Conservation (phyloP, 2,329 filamentous ascomycete genomes). For the Clarireedia paspali region DNA sequence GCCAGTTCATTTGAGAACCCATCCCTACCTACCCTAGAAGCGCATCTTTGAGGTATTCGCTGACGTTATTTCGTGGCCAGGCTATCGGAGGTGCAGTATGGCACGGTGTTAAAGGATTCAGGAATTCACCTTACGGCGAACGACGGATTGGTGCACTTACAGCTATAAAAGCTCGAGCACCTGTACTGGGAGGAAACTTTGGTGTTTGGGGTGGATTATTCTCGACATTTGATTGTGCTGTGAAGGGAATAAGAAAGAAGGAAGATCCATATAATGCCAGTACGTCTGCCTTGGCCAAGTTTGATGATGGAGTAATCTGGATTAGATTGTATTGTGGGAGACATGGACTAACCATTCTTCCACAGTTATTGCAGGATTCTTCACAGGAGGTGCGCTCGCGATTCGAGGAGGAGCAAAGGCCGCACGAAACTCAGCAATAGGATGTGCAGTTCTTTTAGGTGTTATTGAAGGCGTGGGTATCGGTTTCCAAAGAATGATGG, state of each 20-base stretch:
- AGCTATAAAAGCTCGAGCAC: slow-evolving; percentile 94
- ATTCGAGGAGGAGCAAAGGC: slow-evolving; percentile 88
- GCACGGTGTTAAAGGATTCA: slow-evolving; percentile 94
- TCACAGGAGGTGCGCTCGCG: slow-evolving; percentile 87
- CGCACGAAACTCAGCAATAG: slow-evolving; percentile 90
- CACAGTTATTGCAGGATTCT: slow-evolving; percentile 82
- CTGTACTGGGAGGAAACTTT: slow-evolving; percentile 95
- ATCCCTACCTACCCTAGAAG: background rate
- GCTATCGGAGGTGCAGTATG: slow-evolving; percentile 78
- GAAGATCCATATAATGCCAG: slow-evolving; percentile 96
- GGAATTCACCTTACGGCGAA: slow-evolving; percentile 87
- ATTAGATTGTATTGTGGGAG: background rate
- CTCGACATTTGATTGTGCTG: slow-evolving; percentile 91
- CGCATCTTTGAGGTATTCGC: slow-evolving; percentile 7
- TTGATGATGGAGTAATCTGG: background rate
- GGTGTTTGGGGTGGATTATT: slow-evolving; percentile 97
- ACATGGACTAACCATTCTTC: slow-evolving; percentile 11
- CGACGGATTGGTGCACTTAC: slow-evolving; percentile 92
- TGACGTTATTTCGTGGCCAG: slow-evolving; percentile 32
- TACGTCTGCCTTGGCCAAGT: slow-evolving; percentile 26
- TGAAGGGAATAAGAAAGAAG: slow-evolving; percentile 91
- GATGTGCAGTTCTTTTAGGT: slow-evolving; percentile 85
- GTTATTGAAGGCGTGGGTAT: slow-evolving; percentile 98
- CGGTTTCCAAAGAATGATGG: slow-evolving; percentile 90
- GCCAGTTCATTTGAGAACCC: background rate